Conservation (phyloP, 148 eudicot genomes). For the Silene uniflora region DNA sequence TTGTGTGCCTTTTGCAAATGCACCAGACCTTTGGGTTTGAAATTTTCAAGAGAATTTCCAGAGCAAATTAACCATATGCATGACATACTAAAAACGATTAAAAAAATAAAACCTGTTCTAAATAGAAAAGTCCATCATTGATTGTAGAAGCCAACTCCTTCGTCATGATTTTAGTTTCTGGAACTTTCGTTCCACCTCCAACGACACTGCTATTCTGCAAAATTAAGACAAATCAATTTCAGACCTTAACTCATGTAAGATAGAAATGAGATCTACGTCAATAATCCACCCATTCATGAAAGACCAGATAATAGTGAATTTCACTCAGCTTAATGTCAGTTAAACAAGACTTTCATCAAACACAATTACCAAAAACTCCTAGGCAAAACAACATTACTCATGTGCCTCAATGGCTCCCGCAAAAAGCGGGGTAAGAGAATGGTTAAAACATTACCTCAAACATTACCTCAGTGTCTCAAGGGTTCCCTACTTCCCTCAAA, state of each 20-base stretch:
- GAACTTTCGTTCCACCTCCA: conserved; percentile 36
- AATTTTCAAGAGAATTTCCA: no score
- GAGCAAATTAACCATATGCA: no score
- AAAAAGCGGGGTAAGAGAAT: no score
- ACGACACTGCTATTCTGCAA: conserved; percentile 49
- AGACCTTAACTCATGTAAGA: conserved; percentile 10
- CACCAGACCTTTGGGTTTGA: no score
- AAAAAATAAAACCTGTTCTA: conserved; percentile 68
- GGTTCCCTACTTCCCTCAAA: no score
- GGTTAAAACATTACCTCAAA: neutral
- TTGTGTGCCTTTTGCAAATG: no score
- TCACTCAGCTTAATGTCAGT: conserved; percentile 5
- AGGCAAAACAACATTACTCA: no score
- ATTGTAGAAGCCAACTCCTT: conserved; percentile 82
- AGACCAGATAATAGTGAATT: neutral
- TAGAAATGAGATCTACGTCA: neutral
- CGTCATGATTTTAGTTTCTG: conserved; percentile 51
- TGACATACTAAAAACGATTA: no score
- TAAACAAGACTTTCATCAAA: neutral
- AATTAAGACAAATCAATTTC: conserved; percentile 9
- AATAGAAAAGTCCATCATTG: conserved; percentile 85
- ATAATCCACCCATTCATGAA: neutral
- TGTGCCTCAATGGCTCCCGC: no score
- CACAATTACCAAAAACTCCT: no score
- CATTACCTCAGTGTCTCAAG: neutral